These are phyloP conservation scores for Jimgerdemannia flammicorona DNA, from an alignment of 192 early-diverging fungal genomes.

Conservation along the genomic window DNA sequence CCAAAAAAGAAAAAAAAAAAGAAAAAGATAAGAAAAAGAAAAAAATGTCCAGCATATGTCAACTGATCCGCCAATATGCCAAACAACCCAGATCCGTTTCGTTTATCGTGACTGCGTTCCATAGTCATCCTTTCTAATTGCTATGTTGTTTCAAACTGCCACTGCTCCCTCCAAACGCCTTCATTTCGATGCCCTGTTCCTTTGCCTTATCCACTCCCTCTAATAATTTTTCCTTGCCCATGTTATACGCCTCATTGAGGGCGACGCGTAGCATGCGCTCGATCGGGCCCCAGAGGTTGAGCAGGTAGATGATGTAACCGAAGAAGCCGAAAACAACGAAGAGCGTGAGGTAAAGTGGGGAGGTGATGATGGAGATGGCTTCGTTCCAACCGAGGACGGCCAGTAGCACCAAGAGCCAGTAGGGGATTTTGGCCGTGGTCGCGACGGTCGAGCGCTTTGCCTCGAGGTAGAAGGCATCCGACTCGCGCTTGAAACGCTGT, in stretches of 20 bases:
- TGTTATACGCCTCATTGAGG: constrained; percentile 36
- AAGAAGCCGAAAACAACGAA: constrained; percentile 51
- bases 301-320: constrained; percentile 56
- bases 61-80: background rate
- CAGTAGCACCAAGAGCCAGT: constrained; percentile 78
- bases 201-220: constrained; percentile 24
- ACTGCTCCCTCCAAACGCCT: background rate
- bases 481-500: constrained; percentile 83
- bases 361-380: constrained; percentile 77
- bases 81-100: background rate
- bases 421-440: constrained; percentile 81
- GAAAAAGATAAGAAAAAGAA: background rate
- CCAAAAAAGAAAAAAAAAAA: background rate
- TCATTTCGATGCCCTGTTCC: constrained; percentile 16
- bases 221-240: constrained; percentile 21
- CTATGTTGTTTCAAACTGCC: background rate
- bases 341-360: constrained; percentile 79
- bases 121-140: background rate
- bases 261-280: constrained; percentile 39
- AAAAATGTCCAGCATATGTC: background rate
- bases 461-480: constrained; percentile 89
- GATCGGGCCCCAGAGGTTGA: constrained; percentile 67
- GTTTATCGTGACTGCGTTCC: background rate
- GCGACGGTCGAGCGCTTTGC: constrained; percentile 93
- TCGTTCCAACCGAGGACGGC: constrained; percentile 96